A percentile compares a stretch with the other conserved stretches of the same genome.
These are phyloP conservation scores for Auricularia auricula-judae DNA, from an alignment of 768 basidiomycete species.

Conservation along the genomic window DNA sequence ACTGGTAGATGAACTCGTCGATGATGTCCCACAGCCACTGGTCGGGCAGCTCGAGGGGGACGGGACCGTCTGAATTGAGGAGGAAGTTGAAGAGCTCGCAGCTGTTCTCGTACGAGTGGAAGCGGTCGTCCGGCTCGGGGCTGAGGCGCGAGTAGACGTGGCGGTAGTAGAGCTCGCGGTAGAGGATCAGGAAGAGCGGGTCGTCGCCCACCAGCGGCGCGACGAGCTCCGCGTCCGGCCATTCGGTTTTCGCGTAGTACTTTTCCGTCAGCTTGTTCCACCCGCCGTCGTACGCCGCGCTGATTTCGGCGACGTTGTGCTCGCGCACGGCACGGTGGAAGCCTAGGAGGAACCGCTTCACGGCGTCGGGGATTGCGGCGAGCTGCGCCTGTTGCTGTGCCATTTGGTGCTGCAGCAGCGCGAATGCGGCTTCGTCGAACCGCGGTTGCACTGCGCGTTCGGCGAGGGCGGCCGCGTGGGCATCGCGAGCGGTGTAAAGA, in stretches of 20 bases:
- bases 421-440: constrained; percentile 57
- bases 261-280: constrained; percentile 97
- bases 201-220: constrained; percentile 92
- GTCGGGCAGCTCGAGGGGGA: constrained; percentile 85
- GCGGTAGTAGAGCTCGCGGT: constrained; percentile 87
- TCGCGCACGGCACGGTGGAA: constrained; percentile 89
- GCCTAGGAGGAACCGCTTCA: constrained; percentile 91
- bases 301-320: constrained; percentile 86
- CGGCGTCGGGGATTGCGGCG: constrained; percentile 75
- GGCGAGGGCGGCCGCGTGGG: constrained; percentile 6
- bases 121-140: constrained; percentile 94
- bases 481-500: background rate
- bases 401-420: constrained; percentile 74
- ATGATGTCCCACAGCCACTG: constrained; percentile 99
- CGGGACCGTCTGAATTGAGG: constrained; percentile 91
- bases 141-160: constrained; percentile 93
- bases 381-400: constrained; percentile 77
- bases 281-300: constrained; percentile 87
- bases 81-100: constrained; percentile 98
- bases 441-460: constrained; percentile 35
- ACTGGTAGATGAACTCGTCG: constrained; percentile 97
- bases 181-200: constrained; percentile 91
- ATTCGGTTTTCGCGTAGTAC: constrained; percentile 87
- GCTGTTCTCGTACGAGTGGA: constrained; percentile 96
- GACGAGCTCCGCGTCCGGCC: constrained; percentile 96